Evolutionary conservation across 441 rosid species (phyloP).

Genomic region (Corymbia citriodora): DNA sequence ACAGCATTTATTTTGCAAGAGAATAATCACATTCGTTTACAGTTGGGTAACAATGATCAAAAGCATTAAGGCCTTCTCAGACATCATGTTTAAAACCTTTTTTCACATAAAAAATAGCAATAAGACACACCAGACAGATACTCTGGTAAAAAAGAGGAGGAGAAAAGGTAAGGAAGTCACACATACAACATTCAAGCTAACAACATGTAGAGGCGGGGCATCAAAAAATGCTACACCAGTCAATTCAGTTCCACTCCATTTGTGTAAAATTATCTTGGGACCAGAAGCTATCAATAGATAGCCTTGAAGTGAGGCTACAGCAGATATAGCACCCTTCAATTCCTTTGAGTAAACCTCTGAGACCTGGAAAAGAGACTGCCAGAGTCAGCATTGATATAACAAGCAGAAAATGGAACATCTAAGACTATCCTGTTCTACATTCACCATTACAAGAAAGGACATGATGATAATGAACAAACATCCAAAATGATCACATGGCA

Average conservation of each 20-base stretch:
- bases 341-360: slow-evolving; percentile 97
- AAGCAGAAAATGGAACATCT: not conserved
- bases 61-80: not conserved
- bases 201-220: slow-evolving; percentile 92
- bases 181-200: slow-evolving; percentile 96
- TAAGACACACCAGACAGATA: not conserved
- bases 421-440: not conserved
- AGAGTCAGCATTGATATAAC: not conserved
- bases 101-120: not conserved
- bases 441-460: not conserved
- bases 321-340: slow-evolving; percentile 97
- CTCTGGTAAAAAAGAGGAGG: not conserved
- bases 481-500: not conserved
- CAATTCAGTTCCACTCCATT: slow-evolving; percentile 91
- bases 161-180: not conserved
- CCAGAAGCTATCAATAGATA: slow-evolving; percentile 94
- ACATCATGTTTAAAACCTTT: not conserved
- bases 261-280: slow-evolving; percentile 95
- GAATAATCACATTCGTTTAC: not conserved
- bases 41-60: not conserved
- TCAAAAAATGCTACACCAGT: slow-evolving; percentile 91
- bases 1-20: not conserved
- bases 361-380: slow-evolving; percentile 38
- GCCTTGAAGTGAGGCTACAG: slow-evolving; percentile 98
- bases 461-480: not conserved